Evolutionary conservation across 768 basidiomycete genomes (phyloP).

Genomic region (Pluteus cervinus): DNA sequence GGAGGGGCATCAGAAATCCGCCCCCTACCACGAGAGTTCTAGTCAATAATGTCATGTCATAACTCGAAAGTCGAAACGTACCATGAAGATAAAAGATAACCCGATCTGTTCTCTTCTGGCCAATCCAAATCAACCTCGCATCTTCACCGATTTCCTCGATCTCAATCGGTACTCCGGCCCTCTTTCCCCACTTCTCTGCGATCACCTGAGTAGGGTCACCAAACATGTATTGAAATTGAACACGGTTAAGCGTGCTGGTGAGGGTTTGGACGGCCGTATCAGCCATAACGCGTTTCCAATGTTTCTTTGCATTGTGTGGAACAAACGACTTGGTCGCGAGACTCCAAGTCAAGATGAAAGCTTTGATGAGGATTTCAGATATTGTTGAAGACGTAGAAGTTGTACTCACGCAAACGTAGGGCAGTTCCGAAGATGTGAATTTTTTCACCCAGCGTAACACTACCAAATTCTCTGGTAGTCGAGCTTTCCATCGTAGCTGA

Average conservation of each 20-base stretch:
- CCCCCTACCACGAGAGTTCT: slow-evolving; percentile 16
- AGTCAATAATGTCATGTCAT: background rate
- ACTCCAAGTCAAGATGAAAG: slow-evolving; percentile 15
- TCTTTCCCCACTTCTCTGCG: slow-evolving; percentile 16
- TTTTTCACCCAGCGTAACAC: too few relatives aligned
- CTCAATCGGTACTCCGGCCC: slow-evolving; percentile 11
- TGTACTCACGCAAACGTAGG: too few relatives aligned
- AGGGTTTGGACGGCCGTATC: slow-evolving; percentile 14
- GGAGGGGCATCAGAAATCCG: slow-evolving; percentile 17
- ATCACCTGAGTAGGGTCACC: slow-evolving; percentile 18
- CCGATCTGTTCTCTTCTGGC: slow-evolving; percentile 21
- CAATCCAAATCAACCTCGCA: slow-evolving; percentile 26
- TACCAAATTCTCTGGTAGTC: too few relatives aligned
- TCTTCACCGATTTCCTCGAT: slow-evolving; percentile 23
- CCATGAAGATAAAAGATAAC: slow-evolving; percentile 29
- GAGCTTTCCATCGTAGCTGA: too few relatives aligned
- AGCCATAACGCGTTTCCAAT: slow-evolving; percentile 13
- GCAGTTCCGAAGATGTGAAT: too few relatives aligned
- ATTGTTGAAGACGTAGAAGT: too few relatives aligned
- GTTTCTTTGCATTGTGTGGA: slow-evolving; percentile 16
- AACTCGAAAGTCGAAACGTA: slow-evolving; percentile 4
- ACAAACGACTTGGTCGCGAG: slow-evolving; percentile 16
- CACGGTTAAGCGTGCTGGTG: too few relatives aligned
- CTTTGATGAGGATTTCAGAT: slow-evolving; percentile 9
- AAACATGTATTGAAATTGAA: slow-evolving; percentile 17